Base-by-base conservation (phyloP, 2,329 filamentous ascomycete species). In the Ceratocystis eucalypticola region DNA sequence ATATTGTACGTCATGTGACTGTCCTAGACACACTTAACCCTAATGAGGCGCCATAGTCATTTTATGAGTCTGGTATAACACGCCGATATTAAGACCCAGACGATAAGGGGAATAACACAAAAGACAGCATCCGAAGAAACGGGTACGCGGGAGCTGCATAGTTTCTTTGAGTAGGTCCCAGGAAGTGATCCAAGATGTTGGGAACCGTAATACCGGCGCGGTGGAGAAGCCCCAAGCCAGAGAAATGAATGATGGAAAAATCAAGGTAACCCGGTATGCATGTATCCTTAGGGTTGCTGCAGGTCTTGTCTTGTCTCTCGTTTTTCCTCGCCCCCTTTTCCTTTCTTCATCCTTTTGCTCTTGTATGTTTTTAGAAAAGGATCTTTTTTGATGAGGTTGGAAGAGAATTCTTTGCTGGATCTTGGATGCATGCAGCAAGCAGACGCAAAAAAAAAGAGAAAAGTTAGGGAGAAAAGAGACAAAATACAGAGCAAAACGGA, bases 401-500 rank as follows among this genome's bases (percentile, higher is more conserved):
- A 50, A 50, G 46, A 50, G 46, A 20, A 17, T 48, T 48, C 4
- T 17, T 48, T 48, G n/a, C 10, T 50, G 7, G n/a, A 22, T 20
- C 20, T 50, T 20, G 46, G n/a, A 50, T 50, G 46, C 46, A 50
- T 50, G 46, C n/a, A 50, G 46, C 7, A 7, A 17, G 45, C n/a
- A 25, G 33, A 69, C 57, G 69, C 66, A 64, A 59, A 59, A 44
- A 45, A 68, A 68, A 45, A 59, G 53, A 55, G 55, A 55, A 57
- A 62, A 64, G 41, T 62, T 55, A 64, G 48, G 6, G 46, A 50
- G 46, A 25, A 50, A 50, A 50, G n/a, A 50, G 46, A 50, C 46
- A 50, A 50, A 50, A 50, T 15, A 44, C 33, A 25, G n/a, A 62
- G 61, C 12, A 61, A 46, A 65, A 61, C 10, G 53, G 44, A 33